These are phyloP conservation scores for Paraurostyla sp. DNA, from an alignment of 73 alveolate species.

Conservation along the genomic window DNA sequence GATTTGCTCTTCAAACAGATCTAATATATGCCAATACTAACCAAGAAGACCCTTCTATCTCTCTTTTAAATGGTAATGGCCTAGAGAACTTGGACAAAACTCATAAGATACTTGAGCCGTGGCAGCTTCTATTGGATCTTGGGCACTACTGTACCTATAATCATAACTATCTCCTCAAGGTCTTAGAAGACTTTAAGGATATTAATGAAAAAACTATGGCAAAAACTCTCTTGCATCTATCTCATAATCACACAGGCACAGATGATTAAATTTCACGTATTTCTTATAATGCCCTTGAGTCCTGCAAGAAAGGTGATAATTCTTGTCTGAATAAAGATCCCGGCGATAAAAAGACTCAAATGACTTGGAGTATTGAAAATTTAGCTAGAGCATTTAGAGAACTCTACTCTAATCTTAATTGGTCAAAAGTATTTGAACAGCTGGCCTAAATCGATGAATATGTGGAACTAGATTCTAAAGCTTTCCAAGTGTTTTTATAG, in stretches of 20 bases:
- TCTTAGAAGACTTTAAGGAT: conserved; percentile 61
- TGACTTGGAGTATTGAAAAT: conserved; percentile 71
- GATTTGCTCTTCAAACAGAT: conserved; percentile 32
- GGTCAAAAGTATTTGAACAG: conserved; percentile 73
- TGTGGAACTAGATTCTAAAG: conserved; percentile 61
- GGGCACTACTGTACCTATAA: conserved; percentile 73
- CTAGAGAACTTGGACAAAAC: conserved; percentile 57
- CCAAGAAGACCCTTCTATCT: conserved; percentile 31
- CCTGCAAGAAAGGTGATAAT: conserved; percentile 71
- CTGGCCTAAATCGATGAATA: conserved; percentile 52
- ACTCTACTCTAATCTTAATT: conserved; percentile 61
- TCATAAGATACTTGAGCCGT: conserved; percentile 68
- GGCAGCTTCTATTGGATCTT: conserved; percentile 71
- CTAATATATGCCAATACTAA: conserved; percentile 1
- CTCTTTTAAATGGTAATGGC: conserved; percentile 40
- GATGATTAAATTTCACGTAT: conserved; percentile 52
- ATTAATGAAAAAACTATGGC: conserved; percentile 64
- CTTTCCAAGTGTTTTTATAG: conserved; percentile 57
- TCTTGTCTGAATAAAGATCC: conserved; percentile 65
- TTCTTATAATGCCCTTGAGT: conserved; percentile 37
- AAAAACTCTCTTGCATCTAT: conserved; percentile 58
- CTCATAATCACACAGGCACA: conserved; percentile 57
- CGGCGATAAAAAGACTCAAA: conserved; percentile 52
- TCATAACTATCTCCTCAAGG: conserved; percentile 60
- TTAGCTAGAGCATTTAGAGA: conserved; percentile 76